phyloP scores from a whole-genome alignment of 2,329 filamentous ascomycete genomes.

The Hypoxylon sp. region DNA sequence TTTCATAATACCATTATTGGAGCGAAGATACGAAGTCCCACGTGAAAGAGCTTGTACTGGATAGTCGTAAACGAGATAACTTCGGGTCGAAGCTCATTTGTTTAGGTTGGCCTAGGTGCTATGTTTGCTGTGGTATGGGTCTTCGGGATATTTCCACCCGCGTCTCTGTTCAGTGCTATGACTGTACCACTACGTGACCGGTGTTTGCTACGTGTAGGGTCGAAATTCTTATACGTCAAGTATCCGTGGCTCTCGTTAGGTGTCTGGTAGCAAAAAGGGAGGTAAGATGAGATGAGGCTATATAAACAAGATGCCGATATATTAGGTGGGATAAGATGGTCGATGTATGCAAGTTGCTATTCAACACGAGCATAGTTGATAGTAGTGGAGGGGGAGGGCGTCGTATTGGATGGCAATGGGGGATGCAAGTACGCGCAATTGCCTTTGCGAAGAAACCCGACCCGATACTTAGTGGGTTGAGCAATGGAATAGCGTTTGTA shows the following conservation, averaged over 20 bases:
- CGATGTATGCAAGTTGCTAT: conserved; percentile 16
- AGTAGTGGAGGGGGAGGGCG: conserved; percentile 17
- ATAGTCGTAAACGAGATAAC: conserved; percentile 1
- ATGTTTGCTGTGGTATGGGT: conserved; percentile 14
- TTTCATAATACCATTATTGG: background rate
- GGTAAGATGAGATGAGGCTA: conserved; percentile 1
- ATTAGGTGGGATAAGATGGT: conserved; percentile 12
- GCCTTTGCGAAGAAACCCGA: background rate
- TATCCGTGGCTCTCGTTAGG: background rate
- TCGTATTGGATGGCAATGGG: background rate
- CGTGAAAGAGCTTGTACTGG: background rate
- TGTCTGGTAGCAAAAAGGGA: background rate
- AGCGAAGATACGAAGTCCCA: background rate
- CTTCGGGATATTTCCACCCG: conserved; percentile 24
- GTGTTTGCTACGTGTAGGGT: background rate
- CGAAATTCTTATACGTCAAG: background rate
- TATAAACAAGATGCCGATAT: conserved; percentile 13
- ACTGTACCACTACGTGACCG: background rate
- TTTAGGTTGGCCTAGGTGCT: conserved; percentile 3
- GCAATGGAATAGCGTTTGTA: conserved; percentile 26
- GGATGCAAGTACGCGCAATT: conserved; percentile 16
- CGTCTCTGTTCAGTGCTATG: conserved; percentile 21
- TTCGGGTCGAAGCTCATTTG: background rate
- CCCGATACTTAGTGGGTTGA: conserved; percentile 9
- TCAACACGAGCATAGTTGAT: background rate